A percentile compares a stretch with the other conserved stretches of the same genome.
Evolutionary conservation across 1,139 yeast genomes (phyloP).

Genomic region (Scheffersomyces insectosa): DNA sequence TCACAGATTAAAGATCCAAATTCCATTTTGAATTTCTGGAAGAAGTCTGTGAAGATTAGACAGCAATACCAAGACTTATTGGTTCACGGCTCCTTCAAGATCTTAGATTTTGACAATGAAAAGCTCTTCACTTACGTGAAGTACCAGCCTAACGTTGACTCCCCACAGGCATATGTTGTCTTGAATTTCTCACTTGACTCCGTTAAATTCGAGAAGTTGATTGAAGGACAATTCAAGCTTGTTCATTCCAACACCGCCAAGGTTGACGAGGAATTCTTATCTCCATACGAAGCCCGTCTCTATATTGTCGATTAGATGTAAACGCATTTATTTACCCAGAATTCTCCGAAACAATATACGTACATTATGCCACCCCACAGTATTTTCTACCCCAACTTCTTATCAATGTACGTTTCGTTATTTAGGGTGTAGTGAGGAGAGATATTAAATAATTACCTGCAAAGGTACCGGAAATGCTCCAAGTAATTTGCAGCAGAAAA

Average conservation of each 20-base stretch:
- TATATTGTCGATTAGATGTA: slow-evolving; percentile 23
- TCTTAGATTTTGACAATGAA: slow-evolving; percentile 40
- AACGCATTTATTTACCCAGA: no score
- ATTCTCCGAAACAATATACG: no score
- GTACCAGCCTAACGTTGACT: slow-evolving; percentile 10
- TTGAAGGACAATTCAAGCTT: slow-evolving; percentile 32
- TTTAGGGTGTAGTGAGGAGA: no score
- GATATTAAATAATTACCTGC: no score
- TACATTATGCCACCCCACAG: no score
- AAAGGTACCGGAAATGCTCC: no score
- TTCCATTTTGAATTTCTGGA: slow-evolving; percentile 51
- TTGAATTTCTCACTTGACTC: slow-evolving; percentile 45
- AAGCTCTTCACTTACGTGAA: slow-evolving; percentile 43
- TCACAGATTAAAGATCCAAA: slow-evolving; percentile 46
- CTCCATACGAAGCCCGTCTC: slow-evolving; percentile 42
- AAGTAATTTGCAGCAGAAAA: no score
- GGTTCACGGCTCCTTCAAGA: slow-evolving; percentile 49
- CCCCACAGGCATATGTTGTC: slow-evolving; percentile 36
- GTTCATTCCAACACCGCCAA: slow-evolving; percentile 28
- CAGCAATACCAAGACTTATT: slow-evolving; percentile 44
- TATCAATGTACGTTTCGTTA: no score
- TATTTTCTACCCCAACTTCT: no score
- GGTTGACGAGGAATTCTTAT: slow-evolving; percentile 22
- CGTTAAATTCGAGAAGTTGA: slow-evolving; percentile 27
- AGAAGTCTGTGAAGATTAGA: slow-evolving; percentile 43